Percentiles rank a stretch among this genome's conserved stretches.
Conservation (phyloP, 2,329 filamentous ascomycete species). For the Colletotrichum spinosum region DNA sequence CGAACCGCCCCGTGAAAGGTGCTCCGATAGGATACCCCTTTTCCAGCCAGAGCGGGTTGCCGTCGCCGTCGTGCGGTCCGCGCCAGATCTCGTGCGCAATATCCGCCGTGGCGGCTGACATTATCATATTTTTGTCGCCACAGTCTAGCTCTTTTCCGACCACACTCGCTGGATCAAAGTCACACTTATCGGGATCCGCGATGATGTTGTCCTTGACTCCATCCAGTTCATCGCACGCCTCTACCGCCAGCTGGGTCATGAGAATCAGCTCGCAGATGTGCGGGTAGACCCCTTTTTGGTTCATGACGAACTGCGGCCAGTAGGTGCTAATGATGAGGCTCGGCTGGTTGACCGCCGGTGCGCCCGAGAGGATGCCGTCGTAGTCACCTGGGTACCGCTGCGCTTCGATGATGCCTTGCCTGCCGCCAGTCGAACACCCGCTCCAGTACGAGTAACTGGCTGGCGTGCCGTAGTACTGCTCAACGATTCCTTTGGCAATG, state of each 20-base stretch:
- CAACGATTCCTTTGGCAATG: conserved; percentile 59
- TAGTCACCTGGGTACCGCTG: conserved; percentile 65
- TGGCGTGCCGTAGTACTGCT: conserved; percentile 58
- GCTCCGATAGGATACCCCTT: conserved; percentile 29
- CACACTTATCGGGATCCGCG: conserved; percentile 30
- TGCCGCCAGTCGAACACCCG: conserved; percentile 67
- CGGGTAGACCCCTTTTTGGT: conserved; percentile 28
- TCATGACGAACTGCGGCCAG: conserved; percentile 38
- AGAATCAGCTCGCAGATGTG: conserved; percentile 42
- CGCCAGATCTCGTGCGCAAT: conserved; percentile 31
- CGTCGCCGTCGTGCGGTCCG: conserved; percentile 22
- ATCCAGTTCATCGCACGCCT: conserved; percentile 36
- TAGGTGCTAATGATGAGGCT: conserved; percentile 35
- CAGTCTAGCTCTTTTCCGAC: conserved; percentile 38
- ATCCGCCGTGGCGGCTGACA: conserved; percentile 30
- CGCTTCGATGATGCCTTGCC: conserved; percentile 65
- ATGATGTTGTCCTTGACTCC: conserved; percentile 34
- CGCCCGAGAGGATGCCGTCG: conserved; percentile 63
- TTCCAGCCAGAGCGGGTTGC: conserved; percentile 23
- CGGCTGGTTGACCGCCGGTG: conserved; percentile 51
- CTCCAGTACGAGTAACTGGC: conserved; percentile 60
- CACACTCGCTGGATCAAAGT: conserved; percentile 41
- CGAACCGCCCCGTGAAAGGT: conserved; percentile 34
- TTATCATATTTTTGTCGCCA: conserved; percentile 41
- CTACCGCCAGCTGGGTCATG: conserved; percentile 43